A percentile compares a stretch with the other conserved stretches of the same genome.
These are phyloP conservation scores for Daldinia bambusicola DNA, from an alignment of 495 filamentous ascomycete genomes.

Conservation along the genomic window DNA sequence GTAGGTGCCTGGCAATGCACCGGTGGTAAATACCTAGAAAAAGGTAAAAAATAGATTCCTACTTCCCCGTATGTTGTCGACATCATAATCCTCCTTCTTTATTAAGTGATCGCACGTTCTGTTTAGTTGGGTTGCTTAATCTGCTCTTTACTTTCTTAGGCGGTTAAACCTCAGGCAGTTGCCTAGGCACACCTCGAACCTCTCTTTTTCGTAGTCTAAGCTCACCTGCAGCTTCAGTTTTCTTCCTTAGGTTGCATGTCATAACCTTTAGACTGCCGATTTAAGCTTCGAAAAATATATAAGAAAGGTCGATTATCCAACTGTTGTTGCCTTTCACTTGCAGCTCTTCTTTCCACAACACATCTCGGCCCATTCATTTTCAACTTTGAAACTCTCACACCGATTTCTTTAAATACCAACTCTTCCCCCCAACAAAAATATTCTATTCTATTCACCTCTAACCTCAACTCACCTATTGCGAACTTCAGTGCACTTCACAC, in stretches of 20 bases:
- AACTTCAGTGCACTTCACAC: background rate
- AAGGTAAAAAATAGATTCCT: too few species aligned
- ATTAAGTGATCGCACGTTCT: too few species aligned
- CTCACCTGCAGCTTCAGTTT: background rate
- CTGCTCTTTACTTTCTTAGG: too few species aligned
- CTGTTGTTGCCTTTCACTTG: background rate
- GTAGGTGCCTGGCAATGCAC: too few species aligned
- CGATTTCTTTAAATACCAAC: background rate
- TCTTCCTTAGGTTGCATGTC: background rate
- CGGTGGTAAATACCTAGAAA: too few species aligned
- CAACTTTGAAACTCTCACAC: background rate
- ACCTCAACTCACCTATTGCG: background rate
- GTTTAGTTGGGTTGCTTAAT: too few species aligned
- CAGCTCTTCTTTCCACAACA: background rate
- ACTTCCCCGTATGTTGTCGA: too few species aligned
- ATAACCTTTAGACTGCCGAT: too few species aligned
- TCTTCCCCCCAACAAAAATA: background rate
- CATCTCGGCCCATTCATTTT: background rate
- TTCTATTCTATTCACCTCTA: background rate
- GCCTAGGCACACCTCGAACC: background rate
- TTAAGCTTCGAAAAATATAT: too few species aligned
- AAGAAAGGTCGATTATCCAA: background rate
- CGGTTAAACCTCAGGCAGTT: too few species aligned
- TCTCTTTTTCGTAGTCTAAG: background rate
- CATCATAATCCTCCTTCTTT: too few species aligned